Conservation (phyloP, 352 stramenopile species). For the Phytophthora hybrid region DNA sequence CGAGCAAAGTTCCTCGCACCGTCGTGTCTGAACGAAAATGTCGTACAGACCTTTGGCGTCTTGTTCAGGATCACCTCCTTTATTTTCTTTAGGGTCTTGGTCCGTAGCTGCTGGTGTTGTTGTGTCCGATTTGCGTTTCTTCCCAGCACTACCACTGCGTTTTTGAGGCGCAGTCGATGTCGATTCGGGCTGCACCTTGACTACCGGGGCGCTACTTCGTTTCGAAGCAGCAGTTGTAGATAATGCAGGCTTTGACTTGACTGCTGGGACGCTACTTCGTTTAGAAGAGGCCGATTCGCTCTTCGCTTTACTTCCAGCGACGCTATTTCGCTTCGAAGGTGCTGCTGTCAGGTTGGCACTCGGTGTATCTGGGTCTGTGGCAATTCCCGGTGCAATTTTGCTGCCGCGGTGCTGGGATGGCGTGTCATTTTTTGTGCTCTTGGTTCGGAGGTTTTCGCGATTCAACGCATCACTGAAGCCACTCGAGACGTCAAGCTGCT, state of each 20-base stretch:
- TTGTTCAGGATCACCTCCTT: constrained; percentile 27
- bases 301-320: neutral
- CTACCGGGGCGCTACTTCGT: constrained; percentile 4
- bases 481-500: constrained; percentile 24
- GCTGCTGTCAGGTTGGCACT: neutral
- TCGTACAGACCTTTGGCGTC: constrained; percentile 53
- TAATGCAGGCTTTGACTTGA: neutral
- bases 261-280: neutral
- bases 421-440: neutral
- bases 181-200: neutral
- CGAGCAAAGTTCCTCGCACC: constrained; percentile 62
- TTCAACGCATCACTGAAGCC: constrained; percentile 43
- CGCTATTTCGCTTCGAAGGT: neutral
- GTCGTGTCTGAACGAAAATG: constrained; percentile 63
- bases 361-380: neutral
- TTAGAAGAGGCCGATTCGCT: neutral
- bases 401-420: constrained; percentile 14
- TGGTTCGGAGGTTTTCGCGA: constrained; percentile 27
- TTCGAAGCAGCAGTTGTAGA: constrained; percentile 4
- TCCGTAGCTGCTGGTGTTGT: neutral
- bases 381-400: constrained; percentile 18
- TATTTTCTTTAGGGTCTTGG: neutral
- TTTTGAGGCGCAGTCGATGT: constrained; percentile 5
- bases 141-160: constrained; percentile 2
- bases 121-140: constrained; percentile 8